Percentiles rank a stretch among this genome's conserved stretches.
Conservation (phyloP, 1,139 yeast genomes). For the Pichia sp. region DNA sequence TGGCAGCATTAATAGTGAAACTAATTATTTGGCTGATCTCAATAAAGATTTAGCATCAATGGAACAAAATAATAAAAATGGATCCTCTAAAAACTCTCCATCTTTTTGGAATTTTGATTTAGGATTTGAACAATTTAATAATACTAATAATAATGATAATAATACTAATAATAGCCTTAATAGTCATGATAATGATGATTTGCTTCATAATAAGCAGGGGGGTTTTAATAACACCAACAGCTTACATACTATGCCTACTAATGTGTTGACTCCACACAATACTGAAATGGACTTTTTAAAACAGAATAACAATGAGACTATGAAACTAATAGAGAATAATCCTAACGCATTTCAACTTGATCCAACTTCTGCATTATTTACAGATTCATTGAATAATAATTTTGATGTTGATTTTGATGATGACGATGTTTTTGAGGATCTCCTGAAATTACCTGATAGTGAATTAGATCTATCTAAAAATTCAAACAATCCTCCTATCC, state of each 20-base stretch:
- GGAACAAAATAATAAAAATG: background rate
- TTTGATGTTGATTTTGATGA: conserved; percentile 4
- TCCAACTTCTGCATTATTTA: background rate
- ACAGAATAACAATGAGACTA: conserved; percentile 32
- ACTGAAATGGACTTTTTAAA: conserved; percentile 27
- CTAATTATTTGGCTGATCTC: background rate
- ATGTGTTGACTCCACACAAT: background rate
- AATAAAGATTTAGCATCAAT: background rate
- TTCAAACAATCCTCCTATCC: too few relatives aligned
- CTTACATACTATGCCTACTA: too few relatives aligned
- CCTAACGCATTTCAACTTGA: conserved; percentile 12
- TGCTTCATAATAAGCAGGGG: too few relatives aligned
- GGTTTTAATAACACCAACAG: too few relatives aligned
- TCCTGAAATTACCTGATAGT: conserved; percentile 11
- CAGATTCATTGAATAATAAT: background rate
- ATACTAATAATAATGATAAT: background rate
- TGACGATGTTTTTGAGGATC: conserved; percentile 15
- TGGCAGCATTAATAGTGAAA: background rate
- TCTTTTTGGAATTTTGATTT: conserved; percentile 16
- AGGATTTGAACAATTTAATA: background rate
- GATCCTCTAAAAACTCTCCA: background rate
- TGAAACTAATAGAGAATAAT: conserved; percentile 9
- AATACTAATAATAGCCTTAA: background rate
- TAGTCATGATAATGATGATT: conserved; percentile 1
- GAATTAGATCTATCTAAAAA: too few relatives aligned